These are phyloP conservation scores for Cydonia oblonga DNA, from an alignment of 331 rosid genomes.

Conservation along the genomic window DNA sequence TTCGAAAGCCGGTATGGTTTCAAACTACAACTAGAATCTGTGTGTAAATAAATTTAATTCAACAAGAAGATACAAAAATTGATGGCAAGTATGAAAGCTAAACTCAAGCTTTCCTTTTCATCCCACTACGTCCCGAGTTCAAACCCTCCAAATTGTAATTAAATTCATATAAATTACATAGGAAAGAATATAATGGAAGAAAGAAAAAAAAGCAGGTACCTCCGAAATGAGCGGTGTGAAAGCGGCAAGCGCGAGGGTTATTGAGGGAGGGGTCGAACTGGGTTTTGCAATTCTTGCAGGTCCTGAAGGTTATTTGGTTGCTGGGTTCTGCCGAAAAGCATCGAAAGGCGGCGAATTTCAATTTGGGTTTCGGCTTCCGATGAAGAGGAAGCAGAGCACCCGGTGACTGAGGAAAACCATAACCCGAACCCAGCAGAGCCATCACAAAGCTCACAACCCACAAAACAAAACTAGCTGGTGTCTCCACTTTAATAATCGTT, in stretches of 20 bases:
- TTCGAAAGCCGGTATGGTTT: too few species aligned
- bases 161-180: too few species aligned
- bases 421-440: conserved; percentile 17
- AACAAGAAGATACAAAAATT: neutral
- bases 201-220: conserved; percentile 1
- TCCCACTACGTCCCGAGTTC: too few species aligned
- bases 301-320: conserved; percentile 15
- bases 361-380: neutral
- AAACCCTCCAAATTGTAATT: too few species aligned
- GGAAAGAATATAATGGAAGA: neutral
- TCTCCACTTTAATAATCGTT: neutral
- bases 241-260: conserved; percentile 38
- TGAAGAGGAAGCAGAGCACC: conserved; percentile 1
- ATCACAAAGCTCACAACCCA: neutral
- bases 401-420: neutral
- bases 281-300: conserved; percentile 48
- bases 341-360: conserved; percentile 4
- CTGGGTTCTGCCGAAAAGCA: conserved; percentile 14
- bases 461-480: neutral
- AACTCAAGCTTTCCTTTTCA: too few species aligned
- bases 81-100: too few species aligned
- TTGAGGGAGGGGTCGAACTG: conserved; percentile 34
- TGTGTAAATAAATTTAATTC: neutral
- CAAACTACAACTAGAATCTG: too few species aligned
- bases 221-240: conserved; percentile 48